Conservation (phyloP, 345 rosid genomes). For the Populus alba region DNA sequence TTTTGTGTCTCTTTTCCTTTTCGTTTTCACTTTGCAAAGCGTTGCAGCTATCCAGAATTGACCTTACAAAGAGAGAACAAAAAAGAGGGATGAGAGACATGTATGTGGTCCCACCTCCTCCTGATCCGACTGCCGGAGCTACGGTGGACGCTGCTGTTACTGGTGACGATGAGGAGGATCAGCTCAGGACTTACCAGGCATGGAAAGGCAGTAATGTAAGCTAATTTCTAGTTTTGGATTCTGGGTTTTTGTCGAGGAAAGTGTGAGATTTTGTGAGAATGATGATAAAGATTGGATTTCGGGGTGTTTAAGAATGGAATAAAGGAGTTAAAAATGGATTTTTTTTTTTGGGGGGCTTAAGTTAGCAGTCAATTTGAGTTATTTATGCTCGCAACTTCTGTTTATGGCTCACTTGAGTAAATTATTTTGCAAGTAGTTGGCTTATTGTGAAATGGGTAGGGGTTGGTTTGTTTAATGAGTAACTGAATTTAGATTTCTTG, state of each 20-base stretch:
- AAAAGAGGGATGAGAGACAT: slow-evolving; percentile 8
- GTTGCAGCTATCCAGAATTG: not conserved
- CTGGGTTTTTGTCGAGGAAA: not conserved
- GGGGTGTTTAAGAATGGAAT: not conserved
- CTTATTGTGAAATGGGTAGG: not conserved
- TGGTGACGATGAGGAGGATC: slow-evolving; percentile 31
- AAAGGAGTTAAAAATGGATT: not conserved
- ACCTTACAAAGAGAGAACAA: too few relatives aligned
- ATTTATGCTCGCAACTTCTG: not conserved
- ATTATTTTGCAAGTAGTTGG: not conserved
- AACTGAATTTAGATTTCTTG: not conserved
- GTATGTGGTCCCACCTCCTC: slow-evolving; percentile 25
- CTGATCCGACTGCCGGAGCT: slow-evolving; percentile 17
- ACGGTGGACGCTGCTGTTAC: slow-evolving; percentile 9
- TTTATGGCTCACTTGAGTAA: not conserved
- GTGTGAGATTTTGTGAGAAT: not conserved
- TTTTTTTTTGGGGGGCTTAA: not conserved
- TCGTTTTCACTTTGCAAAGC: not conserved
- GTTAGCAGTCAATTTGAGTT: not conserved
- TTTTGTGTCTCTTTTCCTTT: not conserved
- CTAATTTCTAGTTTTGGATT: slow-evolving; percentile 4
- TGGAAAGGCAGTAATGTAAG: slow-evolving; percentile 98
- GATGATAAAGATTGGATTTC: not conserved
- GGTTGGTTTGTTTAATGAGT: slow-evolving; percentile 5
- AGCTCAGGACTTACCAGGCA: slow-evolving; percentile 68